Conservation (phyloP, 768 basidiomycete genomes). For the Suillus weaverae region DNA sequence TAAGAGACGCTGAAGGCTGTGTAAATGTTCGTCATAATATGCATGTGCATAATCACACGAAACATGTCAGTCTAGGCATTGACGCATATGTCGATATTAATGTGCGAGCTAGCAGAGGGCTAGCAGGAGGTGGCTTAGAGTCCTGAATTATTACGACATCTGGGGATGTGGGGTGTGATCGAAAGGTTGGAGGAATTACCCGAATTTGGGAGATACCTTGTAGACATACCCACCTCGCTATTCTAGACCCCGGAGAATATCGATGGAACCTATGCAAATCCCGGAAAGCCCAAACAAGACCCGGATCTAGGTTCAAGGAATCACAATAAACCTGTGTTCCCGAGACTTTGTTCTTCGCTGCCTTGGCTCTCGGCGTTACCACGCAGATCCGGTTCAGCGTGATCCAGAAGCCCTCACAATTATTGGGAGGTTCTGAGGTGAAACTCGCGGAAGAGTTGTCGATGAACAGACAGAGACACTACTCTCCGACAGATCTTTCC, state of each 20-base stretch:
- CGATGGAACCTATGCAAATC: neutral
- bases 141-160: neutral
- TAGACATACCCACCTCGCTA: neutral
- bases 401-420: neutral
- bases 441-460: neutral
- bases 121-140: neutral
- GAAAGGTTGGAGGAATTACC: neutral
- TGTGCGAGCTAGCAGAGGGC: neutral
- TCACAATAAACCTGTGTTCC: neutral
- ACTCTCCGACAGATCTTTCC: neutral
- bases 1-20: neutral
- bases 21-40: neutral
- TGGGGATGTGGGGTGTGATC: slow-evolving; percentile 7
- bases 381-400: neutral
- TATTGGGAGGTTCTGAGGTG: too few relatives aligned
- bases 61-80: neutral
- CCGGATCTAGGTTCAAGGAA: neutral
- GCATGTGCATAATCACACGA: neutral
- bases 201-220: neutral
- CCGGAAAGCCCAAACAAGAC: neutral
- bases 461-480: neutral
- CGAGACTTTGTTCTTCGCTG: neutral
- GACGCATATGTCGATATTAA: neutral
- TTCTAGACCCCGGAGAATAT: neutral
- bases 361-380: neutral